Percentiles rank a stretch among this genome's conserved stretches.
These are phyloP conservation scores for Zasmidium citrigriseum DNA, from an alignment of 2,329 filamentous ascomycete genomes.

Conservation along the genomic window DNA sequence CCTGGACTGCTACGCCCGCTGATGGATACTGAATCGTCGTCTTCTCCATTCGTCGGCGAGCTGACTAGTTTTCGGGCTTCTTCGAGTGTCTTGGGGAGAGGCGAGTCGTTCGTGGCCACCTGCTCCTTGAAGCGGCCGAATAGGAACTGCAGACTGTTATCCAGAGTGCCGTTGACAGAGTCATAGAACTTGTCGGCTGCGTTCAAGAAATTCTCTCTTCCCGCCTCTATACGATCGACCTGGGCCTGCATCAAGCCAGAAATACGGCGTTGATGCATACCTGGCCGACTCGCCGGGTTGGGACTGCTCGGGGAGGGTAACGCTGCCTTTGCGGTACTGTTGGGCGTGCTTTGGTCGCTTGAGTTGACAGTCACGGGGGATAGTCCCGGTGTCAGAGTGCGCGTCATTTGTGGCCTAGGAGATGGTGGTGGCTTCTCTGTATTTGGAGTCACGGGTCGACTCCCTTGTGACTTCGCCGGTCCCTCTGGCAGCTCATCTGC, in stretches of 20 bases:
- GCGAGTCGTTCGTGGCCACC: constrained; percentile 47
- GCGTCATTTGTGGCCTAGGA: constrained; percentile 30
- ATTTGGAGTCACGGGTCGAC: constrained; percentile 50
- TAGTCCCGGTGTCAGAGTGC: constrained; percentile 37
- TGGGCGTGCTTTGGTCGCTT: constrained; percentile 22
- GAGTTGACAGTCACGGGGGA: constrained; percentile 30
- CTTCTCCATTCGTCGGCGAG: constrained; percentile 51
- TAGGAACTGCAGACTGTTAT: constrained; percentile 90
- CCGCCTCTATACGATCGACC: constrained; percentile 78
- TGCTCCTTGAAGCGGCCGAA: constrained; percentile 83
- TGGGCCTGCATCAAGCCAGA: constrained; percentile 86
- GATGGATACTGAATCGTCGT: constrained; percentile 36
- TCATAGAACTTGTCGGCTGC: constrained; percentile 92
- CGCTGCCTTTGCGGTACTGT: constrained; percentile 14
- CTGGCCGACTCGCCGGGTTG: constrained; percentile 37
- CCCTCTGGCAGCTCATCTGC: constrained; percentile 73
- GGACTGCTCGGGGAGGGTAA: constrained; percentile 34
- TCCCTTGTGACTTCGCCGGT: constrained; percentile 55
- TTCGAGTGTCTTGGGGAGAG: constrained; percentile 83
- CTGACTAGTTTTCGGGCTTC: constrained; percentile 88
- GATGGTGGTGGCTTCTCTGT: constrained; percentile 39
- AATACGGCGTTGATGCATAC: constrained; percentile 70
- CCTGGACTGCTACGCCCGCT: constrained; percentile 36
- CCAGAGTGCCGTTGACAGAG: constrained; percentile 85
- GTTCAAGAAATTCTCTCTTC: constrained; percentile 66